Conservation (phyloP, 2,329 filamentous ascomycete species). For the Xylaria sp. region DNA sequence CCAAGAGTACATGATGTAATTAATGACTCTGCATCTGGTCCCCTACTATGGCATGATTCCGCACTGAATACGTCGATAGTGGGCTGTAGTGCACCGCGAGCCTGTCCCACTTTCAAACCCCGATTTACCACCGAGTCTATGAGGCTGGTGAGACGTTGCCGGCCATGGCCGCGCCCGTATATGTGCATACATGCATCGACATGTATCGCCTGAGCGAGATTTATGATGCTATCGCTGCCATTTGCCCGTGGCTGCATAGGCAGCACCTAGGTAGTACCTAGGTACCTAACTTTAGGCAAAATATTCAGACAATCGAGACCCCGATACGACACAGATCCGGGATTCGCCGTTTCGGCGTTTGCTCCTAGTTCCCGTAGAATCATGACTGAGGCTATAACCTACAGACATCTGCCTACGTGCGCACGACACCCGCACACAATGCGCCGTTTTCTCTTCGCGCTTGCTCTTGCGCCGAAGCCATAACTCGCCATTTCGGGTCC, state of each 20-base stretch:
- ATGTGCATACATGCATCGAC: background rate
- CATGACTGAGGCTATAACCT: background rate
- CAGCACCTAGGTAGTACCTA: too few relatives aligned
- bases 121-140: conserved; percentile 15
- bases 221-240: background rate
- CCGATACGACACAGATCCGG: conserved; percentile 2
- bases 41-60: conserved; percentile 27
- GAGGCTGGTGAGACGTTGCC: conserved; percentile 14
- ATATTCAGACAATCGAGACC: background rate
- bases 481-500: background rate
- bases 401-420: too few relatives aligned
- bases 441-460: too few relatives aligned
- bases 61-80: background rate
- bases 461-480: background rate
- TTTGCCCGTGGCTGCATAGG: too few relatives aligned
- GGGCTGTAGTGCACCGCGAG: conserved; percentile 3
- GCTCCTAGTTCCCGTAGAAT: background rate
- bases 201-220: background rate
- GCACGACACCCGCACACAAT: too few relatives aligned
- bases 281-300: background rate
- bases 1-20: conserved; percentile 25
- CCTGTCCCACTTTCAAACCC: conserved; percentile 22
- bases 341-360: conserved; percentile 29
- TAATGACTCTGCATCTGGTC: too few relatives aligned
- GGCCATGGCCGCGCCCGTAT: conserved; percentile 4